These are phyloP conservation scores for Conoideocrella luteorostrata DNA, from an alignment of 2,329 filamentous ascomycete genomes.

Conservation along the genomic window DNA sequence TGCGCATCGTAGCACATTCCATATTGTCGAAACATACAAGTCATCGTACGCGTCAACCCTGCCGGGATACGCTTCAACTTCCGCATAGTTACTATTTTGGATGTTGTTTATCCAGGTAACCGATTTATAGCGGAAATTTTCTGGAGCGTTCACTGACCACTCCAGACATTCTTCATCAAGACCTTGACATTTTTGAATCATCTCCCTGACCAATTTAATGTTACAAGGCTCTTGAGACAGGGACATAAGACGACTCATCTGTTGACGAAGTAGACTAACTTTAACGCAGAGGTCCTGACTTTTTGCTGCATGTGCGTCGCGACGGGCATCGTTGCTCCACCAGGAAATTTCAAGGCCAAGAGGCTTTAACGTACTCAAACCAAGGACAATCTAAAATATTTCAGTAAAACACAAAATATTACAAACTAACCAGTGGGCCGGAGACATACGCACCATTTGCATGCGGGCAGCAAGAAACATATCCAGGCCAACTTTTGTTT, in stretches of 20 bases:
- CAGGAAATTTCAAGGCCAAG: slow-evolving; percentile 50
- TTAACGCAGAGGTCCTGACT: slow-evolving; percentile 48
- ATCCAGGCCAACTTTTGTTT: slow-evolving; percentile 44
- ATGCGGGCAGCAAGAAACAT: slow-evolving; percentile 55
- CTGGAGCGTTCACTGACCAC: slow-evolving; percentile 46
- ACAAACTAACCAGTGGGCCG: not conserved
- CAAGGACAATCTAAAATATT: slow-evolving; percentile 57
- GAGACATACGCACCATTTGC: slow-evolving; percentile 44
- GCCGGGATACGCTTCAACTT: slow-evolving; percentile 53
- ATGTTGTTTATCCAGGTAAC: slow-evolving; percentile 52
- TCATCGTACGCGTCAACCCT: slow-evolving; percentile 54
- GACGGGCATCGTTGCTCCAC: slow-evolving; percentile 49
- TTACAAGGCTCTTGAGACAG: slow-evolving; percentile 39
- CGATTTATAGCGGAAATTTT: slow-evolving; percentile 42
- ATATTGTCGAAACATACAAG: slow-evolving; percentile 51
- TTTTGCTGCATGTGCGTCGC: slow-evolving; percentile 40
- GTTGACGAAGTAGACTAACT: slow-evolving; percentile 48
- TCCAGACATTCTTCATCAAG: slow-evolving; percentile 45
- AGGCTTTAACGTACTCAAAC: slow-evolving; percentile 44
- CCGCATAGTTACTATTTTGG: slow-evolving; percentile 43
- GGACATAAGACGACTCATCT: slow-evolving; percentile 46
- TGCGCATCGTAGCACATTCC: slow-evolving; percentile 48
- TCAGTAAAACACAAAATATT: too few species aligned
- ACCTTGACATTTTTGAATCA: slow-evolving; percentile 45
- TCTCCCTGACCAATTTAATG: slow-evolving; percentile 41